Percentiles rank a stretch among this genome's conserved stretches.
Evolutionary conservation across 2,329 filamentous ascomycete species (phyloP).

Genomic region (Knoxdaviesia capensis): DNA sequence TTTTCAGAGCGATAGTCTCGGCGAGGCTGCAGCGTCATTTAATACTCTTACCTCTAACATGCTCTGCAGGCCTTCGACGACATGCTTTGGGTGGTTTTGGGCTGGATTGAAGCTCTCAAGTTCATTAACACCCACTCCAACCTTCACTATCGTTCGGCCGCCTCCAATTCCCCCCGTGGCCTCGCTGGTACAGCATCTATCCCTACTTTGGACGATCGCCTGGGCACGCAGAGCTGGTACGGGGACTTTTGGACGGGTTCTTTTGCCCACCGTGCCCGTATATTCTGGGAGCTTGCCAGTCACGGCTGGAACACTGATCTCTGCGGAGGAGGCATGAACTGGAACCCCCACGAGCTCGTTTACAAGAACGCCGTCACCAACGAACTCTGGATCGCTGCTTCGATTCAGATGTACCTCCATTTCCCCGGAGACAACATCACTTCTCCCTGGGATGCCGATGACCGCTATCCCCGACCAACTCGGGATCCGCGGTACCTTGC

Average conservation of each 20-base stretch:
- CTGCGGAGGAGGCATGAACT: constrained; percentile 76
- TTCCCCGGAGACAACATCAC: constrained; percentile 64
- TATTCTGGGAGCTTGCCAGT: constrained; percentile 70
- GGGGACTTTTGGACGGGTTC: constrained; percentile 53
- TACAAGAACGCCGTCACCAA: constrained; percentile 98
- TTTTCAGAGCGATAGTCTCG: too few relatives aligned
- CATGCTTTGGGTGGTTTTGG: constrained; percentile 86
- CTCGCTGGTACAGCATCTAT: constrained; percentile 1
- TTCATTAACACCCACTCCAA: constrained; percentile 53
- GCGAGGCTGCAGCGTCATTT: too few relatives aligned
- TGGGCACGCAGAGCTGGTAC: constrained; percentile 41
- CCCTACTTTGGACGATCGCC: constrained; percentile 11
- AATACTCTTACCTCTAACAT: neutral
- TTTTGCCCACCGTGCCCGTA: constrained; percentile 63
- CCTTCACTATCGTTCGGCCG: constrained; percentile 30
- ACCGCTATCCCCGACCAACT: constrained; percentile 7
- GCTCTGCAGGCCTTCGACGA: constrained; percentile 61
- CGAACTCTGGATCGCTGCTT: constrained; percentile 70
- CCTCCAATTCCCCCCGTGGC: constrained; percentile 1
- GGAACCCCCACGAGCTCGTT: constrained; percentile 60
- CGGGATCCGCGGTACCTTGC: constrained; percentile 43
- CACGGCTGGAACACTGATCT: constrained; percentile 64
- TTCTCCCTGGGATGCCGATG: constrained; percentile 34
- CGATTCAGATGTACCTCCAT: constrained; percentile 72
- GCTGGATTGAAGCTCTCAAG: constrained; percentile 67